Conservation (phyloP, 2,329 filamentous ascomycete species). For the Colletotrichum acutatum region DNA sequence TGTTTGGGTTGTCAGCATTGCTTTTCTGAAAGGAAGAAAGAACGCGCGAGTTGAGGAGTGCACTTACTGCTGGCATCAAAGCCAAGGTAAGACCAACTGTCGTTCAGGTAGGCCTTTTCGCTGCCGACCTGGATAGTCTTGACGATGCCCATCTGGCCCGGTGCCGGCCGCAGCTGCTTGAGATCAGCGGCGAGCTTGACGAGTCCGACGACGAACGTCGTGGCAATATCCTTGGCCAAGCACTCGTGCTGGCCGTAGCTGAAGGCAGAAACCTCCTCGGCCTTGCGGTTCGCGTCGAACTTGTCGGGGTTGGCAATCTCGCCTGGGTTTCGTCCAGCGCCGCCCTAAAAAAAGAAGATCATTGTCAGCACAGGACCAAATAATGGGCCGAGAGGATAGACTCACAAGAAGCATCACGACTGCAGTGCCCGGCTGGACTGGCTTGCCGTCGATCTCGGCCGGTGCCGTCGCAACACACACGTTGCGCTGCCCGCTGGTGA, state of each 20-base stretch:
- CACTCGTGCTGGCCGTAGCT: constrained; percentile 60
- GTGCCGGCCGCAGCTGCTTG: constrained; percentile 56
- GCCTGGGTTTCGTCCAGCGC: constrained; percentile 50
- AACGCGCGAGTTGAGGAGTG: accelerated
- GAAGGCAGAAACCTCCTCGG: constrained; percentile 53
- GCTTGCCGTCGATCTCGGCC: constrained; percentile 50
- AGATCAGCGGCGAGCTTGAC: constrained; percentile 55
- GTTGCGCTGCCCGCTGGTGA: constrained; percentile 53
- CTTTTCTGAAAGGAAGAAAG: neutral
- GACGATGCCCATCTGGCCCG: constrained; percentile 56
- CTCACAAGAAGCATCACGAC: constrained; percentile 54
- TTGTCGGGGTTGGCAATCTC: constrained; percentile 49
- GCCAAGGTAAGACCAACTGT: constrained; percentile 58
- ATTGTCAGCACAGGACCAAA: constrained; percentile 34
- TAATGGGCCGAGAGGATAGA: neutral
- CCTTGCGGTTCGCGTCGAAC: constrained; percentile 56
- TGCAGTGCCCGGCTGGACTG: constrained; percentile 51
- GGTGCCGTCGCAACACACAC: constrained; percentile 48
- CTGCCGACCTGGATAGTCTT: constrained; percentile 54
- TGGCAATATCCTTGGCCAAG: constrained; percentile 52
- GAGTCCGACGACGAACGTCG: constrained; percentile 53
- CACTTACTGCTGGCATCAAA: constrained; percentile 59
- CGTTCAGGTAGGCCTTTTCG: constrained; percentile 57
- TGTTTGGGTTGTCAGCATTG: constrained; percentile 40
- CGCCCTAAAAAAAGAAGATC: constrained; percentile 42